Base-by-base conservation (phyloP, 2,329 filamentous ascomycete species). In the Dactylonectria estremocensis region DNA sequence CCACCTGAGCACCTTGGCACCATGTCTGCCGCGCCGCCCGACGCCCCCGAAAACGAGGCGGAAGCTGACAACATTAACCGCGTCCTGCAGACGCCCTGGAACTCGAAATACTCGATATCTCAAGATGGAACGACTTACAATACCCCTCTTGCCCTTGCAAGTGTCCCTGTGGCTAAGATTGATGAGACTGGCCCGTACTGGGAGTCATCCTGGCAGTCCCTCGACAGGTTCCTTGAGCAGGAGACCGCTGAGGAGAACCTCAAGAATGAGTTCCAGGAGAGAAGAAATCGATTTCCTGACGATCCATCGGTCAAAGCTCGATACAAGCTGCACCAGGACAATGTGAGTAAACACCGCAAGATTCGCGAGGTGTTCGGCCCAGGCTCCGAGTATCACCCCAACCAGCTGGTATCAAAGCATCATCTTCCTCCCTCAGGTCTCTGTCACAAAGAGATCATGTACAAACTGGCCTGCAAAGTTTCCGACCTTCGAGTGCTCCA, bases 391-490 rank as follows among this genome's bases (percentile, higher is more conserved):
- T 78, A 80, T 11, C 82, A 83, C 48, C 81, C 81, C 0, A 83
- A 83, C 48, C 81, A 82, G 46, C 61, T 83, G 0, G 72, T 81
- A 1, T 66, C 75, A 2, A 81, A 80, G 61, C 58, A 72, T 9
- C 76, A 80, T 46, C 67, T 83, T 1, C 80, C 80, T 0, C 7
- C 16, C 0, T 52, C 66, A 0, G 81, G 81, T 0, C 49, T 83
- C 0, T 83, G 81, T 54, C 70, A 78, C 1, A 76, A 77, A 54
- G 80, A 81, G 14, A 11, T 75, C 2, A 80, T 83, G 74, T 82
- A 83, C 49, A 76, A 73, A 3, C 58, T 83, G 2, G 79, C 78
- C 0, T 78, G 77, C 57, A 79, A 79, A 33, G 62, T 83, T 4
- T 74, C 75, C 0, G 79, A 81, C 16, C 68, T 83, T 1, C 61